Evolutionary conservation across 805 yeast genomes (phyloP).

Genomic region (Debaryomyces tyrocola): DNA sequence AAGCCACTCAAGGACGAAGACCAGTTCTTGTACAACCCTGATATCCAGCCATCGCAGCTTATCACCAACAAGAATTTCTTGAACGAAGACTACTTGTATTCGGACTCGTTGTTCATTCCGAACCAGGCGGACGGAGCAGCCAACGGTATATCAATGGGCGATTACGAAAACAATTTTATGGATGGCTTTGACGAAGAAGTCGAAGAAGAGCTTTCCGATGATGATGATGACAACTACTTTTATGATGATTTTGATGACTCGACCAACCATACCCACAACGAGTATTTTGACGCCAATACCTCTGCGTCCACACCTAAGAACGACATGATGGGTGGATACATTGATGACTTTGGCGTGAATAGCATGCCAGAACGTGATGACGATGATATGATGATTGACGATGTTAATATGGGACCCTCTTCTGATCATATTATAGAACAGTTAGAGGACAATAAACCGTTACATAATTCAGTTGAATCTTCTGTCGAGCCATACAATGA

Average conservation of each 20-base stretch:
- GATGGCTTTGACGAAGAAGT: conserved; percentile 44
- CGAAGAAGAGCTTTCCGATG: conserved; percentile 42
- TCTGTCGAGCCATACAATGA: conserved; percentile 1
- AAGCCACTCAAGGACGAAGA: conserved; percentile 31
- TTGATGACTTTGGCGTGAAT: conserved; percentile 11
- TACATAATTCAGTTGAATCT: conserved; percentile 1
- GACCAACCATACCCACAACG: conserved; percentile 7
- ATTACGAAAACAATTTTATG: conserved; percentile 36
- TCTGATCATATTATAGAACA: not conserved
- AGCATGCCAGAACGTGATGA: conserved; percentile 2
- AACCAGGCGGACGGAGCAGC: conserved; percentile 12
- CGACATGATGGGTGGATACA: conserved; percentile 13
- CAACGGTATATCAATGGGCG: conserved; percentile 22
- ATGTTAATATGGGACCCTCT: conserved; percentile 8
- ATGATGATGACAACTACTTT: conserved; percentile 38
- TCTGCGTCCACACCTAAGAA: conserved; percentile 5
- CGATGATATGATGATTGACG: conserved; percentile 14
- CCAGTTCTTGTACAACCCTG: conserved; percentile 38
- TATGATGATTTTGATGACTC: conserved; percentile 35
- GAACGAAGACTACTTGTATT: conserved; percentile 21
- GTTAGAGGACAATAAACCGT: not conserved
- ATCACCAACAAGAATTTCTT: conserved; percentile 21
- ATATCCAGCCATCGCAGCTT: conserved; percentile 41
- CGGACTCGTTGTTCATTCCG: conserved; percentile 33
- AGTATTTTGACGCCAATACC: conserved; percentile 1